Evolutionary conservation across 2,329 filamentous ascomycete species (phyloP).

Genomic region (Xylariaceae sp.): DNA sequence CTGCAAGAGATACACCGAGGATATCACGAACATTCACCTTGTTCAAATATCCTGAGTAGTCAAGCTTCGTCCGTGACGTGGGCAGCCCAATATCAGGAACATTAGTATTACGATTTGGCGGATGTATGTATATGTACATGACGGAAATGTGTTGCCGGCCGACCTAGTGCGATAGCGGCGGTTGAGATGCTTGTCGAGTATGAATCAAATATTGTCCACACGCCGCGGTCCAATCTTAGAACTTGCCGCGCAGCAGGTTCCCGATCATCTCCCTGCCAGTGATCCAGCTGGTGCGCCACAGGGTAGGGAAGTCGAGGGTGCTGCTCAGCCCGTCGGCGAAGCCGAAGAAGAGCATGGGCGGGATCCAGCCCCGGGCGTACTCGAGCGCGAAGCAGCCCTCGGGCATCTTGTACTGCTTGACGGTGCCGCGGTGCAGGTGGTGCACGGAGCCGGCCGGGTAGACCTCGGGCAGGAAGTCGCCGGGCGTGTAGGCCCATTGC

Average conservation of each 20-base stretch:
- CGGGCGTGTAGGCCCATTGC: slow-evolving; percentile 70
- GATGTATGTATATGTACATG: too few relatives aligned
- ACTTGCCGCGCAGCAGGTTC: slow-evolving; percentile 68
- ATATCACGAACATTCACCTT: too few relatives aligned
- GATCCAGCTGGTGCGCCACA: slow-evolving; percentile 73
- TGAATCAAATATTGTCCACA: too few relatives aligned
- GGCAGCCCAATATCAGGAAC: too few relatives aligned
- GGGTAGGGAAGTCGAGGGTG: slow-evolving; percentile 79
- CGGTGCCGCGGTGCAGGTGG: slow-evolving; percentile 64
- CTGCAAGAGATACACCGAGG: too few relatives aligned
- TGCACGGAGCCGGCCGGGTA: slow-evolving; percentile 68
- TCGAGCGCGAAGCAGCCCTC: slow-evolving; percentile 74
- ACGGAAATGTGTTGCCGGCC: too few relatives aligned
- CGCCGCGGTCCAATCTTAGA: too few relatives aligned
- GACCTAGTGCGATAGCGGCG: too few relatives aligned
- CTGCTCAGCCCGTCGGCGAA: slow-evolving; percentile 76
- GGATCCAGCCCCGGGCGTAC: slow-evolving; percentile 86
- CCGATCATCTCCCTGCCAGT: slow-evolving; percentile 72
- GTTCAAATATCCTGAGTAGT: too few relatives aligned
- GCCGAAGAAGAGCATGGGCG: slow-evolving; percentile 87
- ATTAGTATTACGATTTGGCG: too few relatives aligned
- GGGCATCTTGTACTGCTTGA: slow-evolving; percentile 82
- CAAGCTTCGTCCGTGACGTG: too few relatives aligned
- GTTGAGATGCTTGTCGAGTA: too few relatives aligned
- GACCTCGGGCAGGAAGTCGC: slow-evolving; percentile 62